These are phyloP conservation scores for Persicaria tinctoria DNA, from an alignment of 148 eudicot genomes.

Conservation along the genomic window DNA sequence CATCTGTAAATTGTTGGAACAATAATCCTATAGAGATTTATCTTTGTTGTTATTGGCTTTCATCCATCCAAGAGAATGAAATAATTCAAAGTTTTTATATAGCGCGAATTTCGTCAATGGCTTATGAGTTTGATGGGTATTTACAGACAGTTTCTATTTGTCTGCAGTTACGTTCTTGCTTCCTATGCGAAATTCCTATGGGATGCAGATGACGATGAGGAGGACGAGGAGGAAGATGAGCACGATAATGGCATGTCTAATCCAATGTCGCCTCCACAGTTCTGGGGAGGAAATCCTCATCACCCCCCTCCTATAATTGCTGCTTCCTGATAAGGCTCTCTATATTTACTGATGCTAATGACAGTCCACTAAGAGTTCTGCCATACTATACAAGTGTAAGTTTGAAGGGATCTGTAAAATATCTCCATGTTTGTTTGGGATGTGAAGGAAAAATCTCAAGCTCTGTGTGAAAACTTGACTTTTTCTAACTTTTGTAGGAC, in stretches of 20 bases:
- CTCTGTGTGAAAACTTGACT: not conserved
- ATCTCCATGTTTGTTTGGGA: not conserved
- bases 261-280: not conserved
- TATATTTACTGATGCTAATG: not conserved
- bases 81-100: too few relatives aligned
- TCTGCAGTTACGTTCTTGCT: conserved; percentile 17
- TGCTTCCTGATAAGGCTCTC: not conserved
- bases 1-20: not conserved
- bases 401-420: not conserved
- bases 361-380: not conserved
- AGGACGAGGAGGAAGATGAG: not conserved
- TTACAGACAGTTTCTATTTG: not conserved
- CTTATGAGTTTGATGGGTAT: not conserved
- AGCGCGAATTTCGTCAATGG: too few relatives aligned
- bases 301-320: not conserved
- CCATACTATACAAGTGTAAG: not conserved
- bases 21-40: not conserved
- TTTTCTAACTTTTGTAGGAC: not conserved
- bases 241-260: not conserved
- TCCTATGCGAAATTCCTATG: conserved; percentile 14
- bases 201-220: conserved; percentile 15
- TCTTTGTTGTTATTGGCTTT: too few relatives aligned
- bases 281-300: conserved; percentile 3
- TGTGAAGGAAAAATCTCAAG: not conserved
- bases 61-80: too few relatives aligned